Conservation (phyloP, 2,329 filamentous ascomycete genomes). For the Calonectria pseudoturangicola region DNA sequence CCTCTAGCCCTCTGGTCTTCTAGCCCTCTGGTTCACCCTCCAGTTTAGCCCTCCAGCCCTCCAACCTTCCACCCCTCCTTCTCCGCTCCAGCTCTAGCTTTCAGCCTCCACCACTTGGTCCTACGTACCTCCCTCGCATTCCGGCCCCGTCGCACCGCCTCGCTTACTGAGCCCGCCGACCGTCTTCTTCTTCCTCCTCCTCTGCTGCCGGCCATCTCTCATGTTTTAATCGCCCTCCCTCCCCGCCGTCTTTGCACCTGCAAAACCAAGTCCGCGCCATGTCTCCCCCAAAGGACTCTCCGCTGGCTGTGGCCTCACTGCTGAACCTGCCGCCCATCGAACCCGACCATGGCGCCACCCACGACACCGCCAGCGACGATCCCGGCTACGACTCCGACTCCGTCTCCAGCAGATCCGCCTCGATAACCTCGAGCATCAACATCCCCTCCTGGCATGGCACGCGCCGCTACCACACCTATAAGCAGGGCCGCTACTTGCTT, state of each 20-base stretch:
- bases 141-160: constrained; percentile 16
- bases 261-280: constrained; percentile 9
- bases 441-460: constrained; percentile 62
- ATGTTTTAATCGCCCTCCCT: constrained; percentile 24
- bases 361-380: background rate
- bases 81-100: constrained; percentile 23
- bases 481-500: constrained; percentile 60
- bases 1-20: background rate
- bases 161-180: background rate
- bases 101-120: constrained; percentile 19
- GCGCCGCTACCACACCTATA: constrained; percentile 62
- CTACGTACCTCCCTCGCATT: constrained; percentile 18
- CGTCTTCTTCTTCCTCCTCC: background rate
- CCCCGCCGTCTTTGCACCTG: constrained; percentile 15
- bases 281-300: constrained; percentile 20
- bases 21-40: too few relatives aligned
- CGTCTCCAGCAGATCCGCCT: background rate
- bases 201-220: background rate
- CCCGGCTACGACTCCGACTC: constrained; percentile 9
- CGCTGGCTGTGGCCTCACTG: background rate
- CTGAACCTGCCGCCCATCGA: constrained; percentile 4
- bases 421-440: constrained; percentile 53
- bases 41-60: background rate
- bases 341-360: background rate
- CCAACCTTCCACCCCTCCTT: constrained; percentile 18